phyloP scores from a whole-genome alignment of 1,284 basidiomycete genomes.

The Coriolopsis trogii region DNA sequence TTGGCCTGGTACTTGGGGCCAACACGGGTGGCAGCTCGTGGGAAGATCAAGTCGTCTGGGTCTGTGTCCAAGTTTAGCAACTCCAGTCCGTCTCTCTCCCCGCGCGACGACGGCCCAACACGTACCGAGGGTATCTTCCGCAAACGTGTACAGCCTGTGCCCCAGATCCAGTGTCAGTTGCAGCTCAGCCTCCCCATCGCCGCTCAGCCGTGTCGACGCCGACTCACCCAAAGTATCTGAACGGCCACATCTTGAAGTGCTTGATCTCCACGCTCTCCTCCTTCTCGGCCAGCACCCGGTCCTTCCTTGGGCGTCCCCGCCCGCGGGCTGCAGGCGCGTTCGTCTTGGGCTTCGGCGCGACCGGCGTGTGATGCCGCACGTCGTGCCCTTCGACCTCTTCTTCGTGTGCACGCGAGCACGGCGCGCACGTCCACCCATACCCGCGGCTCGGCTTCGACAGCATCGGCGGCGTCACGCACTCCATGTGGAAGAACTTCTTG shows the following conservation, averaged over 20 bases:
- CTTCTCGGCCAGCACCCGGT: constrained; percentile 65
- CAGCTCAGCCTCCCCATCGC: constrained; percentile 6
- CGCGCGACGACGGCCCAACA: constrained; percentile 14
- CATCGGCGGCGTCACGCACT: constrained; percentile 92
- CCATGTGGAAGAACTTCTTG: constrained; percentile 95
- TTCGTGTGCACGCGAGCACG: constrained; percentile 87
- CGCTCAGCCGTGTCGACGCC: constrained; percentile 6
- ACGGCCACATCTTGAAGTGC: constrained; percentile 94
- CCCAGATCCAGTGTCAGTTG: constrained; percentile 8
- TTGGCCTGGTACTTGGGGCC: constrained; percentile 86
- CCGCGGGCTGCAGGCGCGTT: constrained; percentile 68
- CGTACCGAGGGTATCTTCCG: constrained; percentile 87
- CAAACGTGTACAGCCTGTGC: constrained; percentile 82
- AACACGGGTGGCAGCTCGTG: constrained; percentile 84
- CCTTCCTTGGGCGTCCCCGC: constrained; percentile 75
- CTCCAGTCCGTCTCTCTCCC: constrained; percentile 5
- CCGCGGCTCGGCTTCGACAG: constrained; percentile 94
- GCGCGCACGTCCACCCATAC: constrained; percentile 97
- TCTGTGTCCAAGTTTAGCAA: constrained; percentile 50
- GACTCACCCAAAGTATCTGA: constrained; percentile 92
- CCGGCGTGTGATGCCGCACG: constrained; percentile 52
- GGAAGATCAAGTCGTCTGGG: constrained; percentile 94
- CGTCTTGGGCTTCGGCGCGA: constrained; percentile 58
- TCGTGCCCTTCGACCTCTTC: constrained; percentile 83
- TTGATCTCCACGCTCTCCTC: constrained; percentile 79